Base-by-base conservation (phyloP, 1,139 yeast species). In the Hyphopichia pseudoburtonii region DNA sequence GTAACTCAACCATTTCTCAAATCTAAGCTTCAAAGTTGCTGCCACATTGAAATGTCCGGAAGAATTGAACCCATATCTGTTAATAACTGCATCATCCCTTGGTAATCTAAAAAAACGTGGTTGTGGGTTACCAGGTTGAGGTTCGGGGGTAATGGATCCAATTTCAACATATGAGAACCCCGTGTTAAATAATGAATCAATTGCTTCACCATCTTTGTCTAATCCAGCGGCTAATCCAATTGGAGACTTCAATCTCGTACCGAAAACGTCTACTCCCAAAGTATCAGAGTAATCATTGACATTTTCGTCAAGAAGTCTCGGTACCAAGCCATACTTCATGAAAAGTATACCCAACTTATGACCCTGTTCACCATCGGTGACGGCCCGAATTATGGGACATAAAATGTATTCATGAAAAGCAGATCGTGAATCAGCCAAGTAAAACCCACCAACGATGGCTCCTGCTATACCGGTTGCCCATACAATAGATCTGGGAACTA, bases 221-320 rank as follows among this genome's bases (percentile, higher is more conserved):
- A 90, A 75, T 10, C 98, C 98, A 24, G 98, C 97, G 34, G 97
- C 97, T 51, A 90, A 73, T 6, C 97, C 97, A 40, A 90, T 69
- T 16, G 97, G 97, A 39, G 82, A 82, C 22, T 75, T 70, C 53
- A 90, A 64, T 36, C 68, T 73, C 23, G 62, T 63, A 5, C 88
- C 89, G 56, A 86, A 85, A 1, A 82, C 84, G 30, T 74, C 57
- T 12, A 82, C 88, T 7, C 76, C 66, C 46, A 86, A 66, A 4
- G 65, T 61, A 3, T 73, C 74, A 41, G 77, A 77, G 43, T 77
- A 82, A 28, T 65, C 64, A 30, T 57, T 54, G 14, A 48, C 45
- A 9, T 56, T 55, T 44, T 80, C 86, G 34, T 71, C 72, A 44
- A 70, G 70, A 39, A 84, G 64, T 41, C 71, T 67, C 16, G 95